Evolutionary conservation across 345 rosid species (phyloP).

Genomic region (Euclidium syriacum): DNA sequence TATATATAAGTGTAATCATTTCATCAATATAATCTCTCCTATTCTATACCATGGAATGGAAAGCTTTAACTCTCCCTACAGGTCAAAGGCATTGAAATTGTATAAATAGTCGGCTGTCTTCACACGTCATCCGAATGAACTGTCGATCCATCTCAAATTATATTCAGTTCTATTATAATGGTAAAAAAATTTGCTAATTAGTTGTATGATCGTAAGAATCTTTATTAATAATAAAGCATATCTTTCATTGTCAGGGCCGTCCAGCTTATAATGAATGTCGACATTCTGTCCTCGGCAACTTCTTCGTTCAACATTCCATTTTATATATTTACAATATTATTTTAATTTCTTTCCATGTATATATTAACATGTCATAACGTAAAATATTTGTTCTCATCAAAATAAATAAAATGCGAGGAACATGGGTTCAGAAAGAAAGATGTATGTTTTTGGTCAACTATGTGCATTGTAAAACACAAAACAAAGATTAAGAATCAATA

Average conservation of each 20-base stretch:
- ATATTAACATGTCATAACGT: neutral
- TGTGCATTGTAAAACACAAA: slow-evolving; percentile 9
- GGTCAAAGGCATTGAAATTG: neutral
- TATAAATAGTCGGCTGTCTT: neutral
- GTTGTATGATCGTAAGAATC: slow-evolving; percentile 14
- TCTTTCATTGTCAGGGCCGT: slow-evolving; percentile 18
- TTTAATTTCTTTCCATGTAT: neutral
- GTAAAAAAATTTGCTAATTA: neutral
- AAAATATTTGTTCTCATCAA: neutral
- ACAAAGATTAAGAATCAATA: neutral
- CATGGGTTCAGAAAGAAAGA: neutral
- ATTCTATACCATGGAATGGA: too few relatives aligned
- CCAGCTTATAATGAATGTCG: neutral
- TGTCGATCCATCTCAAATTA: neutral
- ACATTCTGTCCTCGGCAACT: neutral
- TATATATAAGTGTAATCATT: too few relatives aligned
- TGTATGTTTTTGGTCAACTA: slow-evolving; percentile 12
- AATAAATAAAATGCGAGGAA: slow-evolving; percentile 2
- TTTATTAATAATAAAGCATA: slow-evolving; percentile 11
- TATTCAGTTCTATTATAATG: neutral
- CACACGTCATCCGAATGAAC: neutral
- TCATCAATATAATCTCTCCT: too few relatives aligned
- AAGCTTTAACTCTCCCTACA: too few relatives aligned
- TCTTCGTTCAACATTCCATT: slow-evolving; percentile 9
- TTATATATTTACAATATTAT: neutral